Conservation (phyloP, 2,329 filamentous ascomycete species). For the Colletotrichum sp. region DNA sequence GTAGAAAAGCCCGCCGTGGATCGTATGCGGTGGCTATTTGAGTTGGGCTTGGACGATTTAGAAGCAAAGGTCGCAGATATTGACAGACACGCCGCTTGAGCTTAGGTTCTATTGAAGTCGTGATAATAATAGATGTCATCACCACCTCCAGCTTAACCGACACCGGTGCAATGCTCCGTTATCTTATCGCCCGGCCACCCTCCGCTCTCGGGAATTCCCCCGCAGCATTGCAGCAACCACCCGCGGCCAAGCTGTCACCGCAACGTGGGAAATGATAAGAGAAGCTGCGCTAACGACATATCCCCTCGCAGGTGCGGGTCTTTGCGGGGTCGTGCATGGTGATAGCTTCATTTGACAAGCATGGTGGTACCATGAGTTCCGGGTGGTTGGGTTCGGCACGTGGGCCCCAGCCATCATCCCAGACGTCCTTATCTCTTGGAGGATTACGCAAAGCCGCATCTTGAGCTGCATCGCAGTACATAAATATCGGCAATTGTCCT, state of each 20-base stretch:
- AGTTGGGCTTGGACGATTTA: neutral
- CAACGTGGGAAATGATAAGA: neutral
- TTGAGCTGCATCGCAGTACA: neutral
- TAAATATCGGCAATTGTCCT: neutral
- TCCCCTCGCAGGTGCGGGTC: neutral
- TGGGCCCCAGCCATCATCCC: neutral
- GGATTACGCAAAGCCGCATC: neutral
- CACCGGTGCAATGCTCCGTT: neutral
- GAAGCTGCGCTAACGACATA: neutral
- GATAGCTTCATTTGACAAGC: neutral
- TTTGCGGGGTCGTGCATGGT: neutral
- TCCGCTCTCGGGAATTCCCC: neutral
- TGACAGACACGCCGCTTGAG: neutral
- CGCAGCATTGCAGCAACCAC: neutral
- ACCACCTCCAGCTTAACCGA: neutral
- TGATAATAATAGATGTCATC: neutral
- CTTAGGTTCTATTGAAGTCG: neutral
- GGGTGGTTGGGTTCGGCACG: neutral
- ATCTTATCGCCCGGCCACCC: neutral
- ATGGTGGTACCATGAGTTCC: neutral
- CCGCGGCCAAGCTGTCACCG: neutral
- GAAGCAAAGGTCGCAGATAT: neutral
- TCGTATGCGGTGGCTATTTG: neutral
- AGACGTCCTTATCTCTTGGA: neutral
- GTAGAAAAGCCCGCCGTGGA: neutral